Base-by-base conservation (phyloP, 2,329 filamentous ascomycete species). In the Neonectria sp. region DNA sequence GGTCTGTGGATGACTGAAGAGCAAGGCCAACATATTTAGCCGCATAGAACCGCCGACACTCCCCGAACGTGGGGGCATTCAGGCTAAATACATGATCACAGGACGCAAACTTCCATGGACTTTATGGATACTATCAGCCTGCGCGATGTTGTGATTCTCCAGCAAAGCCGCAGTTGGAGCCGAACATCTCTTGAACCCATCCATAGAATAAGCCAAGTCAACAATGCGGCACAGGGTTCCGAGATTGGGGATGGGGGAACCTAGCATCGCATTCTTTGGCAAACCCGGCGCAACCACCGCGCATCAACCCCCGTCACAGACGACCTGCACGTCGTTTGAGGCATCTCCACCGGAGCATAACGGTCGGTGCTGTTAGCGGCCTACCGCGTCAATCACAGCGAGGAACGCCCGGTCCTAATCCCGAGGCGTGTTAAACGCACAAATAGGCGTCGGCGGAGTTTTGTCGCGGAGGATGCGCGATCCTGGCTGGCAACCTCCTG, bases 351-450 rank as follows among this genome's bases (percentile, higher is more conserved):
- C 27, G 33, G 33, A n/a, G 33, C 21, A 7, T 7, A 21, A 51
- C 49, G 55, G 46, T 46, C 29, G 55, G 52, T 43, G 8, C 21
- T 59, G n/a, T 57, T 40, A 15, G 17, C 51, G 6, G 61, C 56
- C 68, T 74, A 53, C 72, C 73, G 73, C 73, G 71, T 73, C 71
- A 76, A 76, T 74, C 74, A 73, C 68, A 69, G 66, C 29, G 27
- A 52, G 53, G 43, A 37, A 55, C 45, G 43, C 55, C 57, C 25
- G 43, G 29, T 45, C 37, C 29, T 29, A 65, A 24, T 29, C 63
- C 57, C 24, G 31, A 31, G 29, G 40, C 45, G 46, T 24, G 7
- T 59, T 72, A 76, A 71, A 76, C 71, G 76, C 76, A 72, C 76
- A 76, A 78, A 78, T 78, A 53, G 63, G 71, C 71, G 45, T 68